Conservation (phyloP, 83 land plant genomes). For the Picea abies region DNA sequence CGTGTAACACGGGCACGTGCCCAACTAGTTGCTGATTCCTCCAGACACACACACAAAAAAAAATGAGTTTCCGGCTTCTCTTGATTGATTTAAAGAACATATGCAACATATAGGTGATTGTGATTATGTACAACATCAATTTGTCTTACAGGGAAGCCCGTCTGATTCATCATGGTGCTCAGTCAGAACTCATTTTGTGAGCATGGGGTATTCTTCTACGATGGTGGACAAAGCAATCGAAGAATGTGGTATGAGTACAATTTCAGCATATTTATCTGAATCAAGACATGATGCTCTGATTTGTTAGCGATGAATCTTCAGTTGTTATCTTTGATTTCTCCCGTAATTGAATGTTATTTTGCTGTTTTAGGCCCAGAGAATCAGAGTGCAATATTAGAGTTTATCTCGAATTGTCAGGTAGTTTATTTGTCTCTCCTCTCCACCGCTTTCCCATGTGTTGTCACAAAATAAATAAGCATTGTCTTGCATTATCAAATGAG, state of each 20-base stretch:
- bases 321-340: not conserved
- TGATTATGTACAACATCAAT: not conserved
- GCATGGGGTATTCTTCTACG: not conserved
- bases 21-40: too few relatives aligned
- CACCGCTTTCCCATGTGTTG: not conserved
- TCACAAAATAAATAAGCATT: not conserved
- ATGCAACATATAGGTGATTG: too few relatives aligned
- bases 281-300: not conserved
- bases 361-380: not conserved
- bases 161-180: not conserved
- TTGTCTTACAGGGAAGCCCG: not conserved
- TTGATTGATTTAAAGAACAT: too few relatives aligned
- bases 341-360: not conserved
- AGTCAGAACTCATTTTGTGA: not conserved
- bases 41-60: too few relatives aligned
- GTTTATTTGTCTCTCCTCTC: not conserved
- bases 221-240: slow-evolving; percentile 8
- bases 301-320: not conserved
- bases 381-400: slow-evolving; percentile 4
- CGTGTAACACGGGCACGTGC: too few relatives aligned
- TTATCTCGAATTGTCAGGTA: slow-evolving; percentile 10
- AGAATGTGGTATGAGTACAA: slow-evolving; percentile 6
- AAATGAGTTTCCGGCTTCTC: too few relatives aligned
- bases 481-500: not conserved
- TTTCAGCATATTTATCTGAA: not conserved